A percentile compares a stretch with the other conserved stretches of the same genome.
Conservation (phyloP, 495 filamentous ascomycete species). For the Neurospora pannonica region DNA sequence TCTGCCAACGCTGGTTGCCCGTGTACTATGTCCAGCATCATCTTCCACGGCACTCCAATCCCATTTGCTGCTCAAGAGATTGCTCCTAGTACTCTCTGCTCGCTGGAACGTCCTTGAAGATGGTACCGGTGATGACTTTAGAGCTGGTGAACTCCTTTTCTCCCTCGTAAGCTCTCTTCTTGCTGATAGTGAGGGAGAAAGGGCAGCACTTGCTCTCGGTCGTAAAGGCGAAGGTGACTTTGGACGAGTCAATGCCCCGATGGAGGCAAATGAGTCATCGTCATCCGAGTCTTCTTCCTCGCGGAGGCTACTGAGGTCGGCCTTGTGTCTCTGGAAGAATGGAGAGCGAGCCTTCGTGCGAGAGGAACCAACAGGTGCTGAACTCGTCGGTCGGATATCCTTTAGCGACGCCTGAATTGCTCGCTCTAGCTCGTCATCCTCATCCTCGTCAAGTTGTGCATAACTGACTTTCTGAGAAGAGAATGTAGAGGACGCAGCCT, state of each 20-base stretch:
- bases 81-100: not conserved
- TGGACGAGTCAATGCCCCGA: not conserved
- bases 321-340: not conserved
- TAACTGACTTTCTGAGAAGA: no score
- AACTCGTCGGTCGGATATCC: not conserved
- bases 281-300: conserved; percentile 1
- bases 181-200: no score
- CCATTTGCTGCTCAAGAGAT: not conserved
- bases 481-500: no score
- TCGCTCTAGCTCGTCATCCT: not conserved
- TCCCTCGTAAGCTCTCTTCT: conserved; percentile 1
- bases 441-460: not conserved
- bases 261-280: conserved; percentile 10
- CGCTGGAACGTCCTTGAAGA: not conserved
- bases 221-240: not conserved
- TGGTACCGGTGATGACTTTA: conserved; percentile 3
- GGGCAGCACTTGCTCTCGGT: not conserved
- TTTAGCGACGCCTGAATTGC: not conserved
- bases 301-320: not conserved
- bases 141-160: not conserved
- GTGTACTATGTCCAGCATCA: not conserved
- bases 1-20: not conserved
- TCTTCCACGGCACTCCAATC: not conserved
- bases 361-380: not conserved
- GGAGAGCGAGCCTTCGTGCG: not conserved